These are phyloP conservation scores for Plenodomus lindquistii DNA, from an alignment of 2,329 filamentous ascomycete species.

Conservation along the genomic window DNA sequence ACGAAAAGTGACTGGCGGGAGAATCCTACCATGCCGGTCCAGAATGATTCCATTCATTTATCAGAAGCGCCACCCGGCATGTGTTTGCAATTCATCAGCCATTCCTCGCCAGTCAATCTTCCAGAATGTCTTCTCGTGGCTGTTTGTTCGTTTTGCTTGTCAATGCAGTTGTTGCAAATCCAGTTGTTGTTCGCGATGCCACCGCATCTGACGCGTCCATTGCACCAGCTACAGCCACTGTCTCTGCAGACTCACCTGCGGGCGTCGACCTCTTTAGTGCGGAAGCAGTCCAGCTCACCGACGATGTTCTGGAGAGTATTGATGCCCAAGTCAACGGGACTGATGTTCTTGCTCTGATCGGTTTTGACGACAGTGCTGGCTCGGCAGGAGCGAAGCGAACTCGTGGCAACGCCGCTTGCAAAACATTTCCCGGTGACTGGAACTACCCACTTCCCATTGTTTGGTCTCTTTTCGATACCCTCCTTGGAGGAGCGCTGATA, in stretches of 20 bases:
- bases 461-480: constrained; percentile 22
- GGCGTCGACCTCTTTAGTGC: constrained; percentile 10
- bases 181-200: constrained; percentile 3
- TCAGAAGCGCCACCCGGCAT: neutral
- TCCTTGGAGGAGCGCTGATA: constrained; percentile 20
- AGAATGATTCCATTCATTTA: neutral
- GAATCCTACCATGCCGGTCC: neutral
- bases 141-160: constrained; percentile 4
- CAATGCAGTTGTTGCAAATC: constrained; percentile 2
- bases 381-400: neutral
- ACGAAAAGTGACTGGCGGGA: neutral
- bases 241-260: constrained; percentile 10
- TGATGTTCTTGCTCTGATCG: constrained; percentile 25
- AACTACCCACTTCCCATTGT: constrained; percentile 14
- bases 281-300: constrained; percentile 21
- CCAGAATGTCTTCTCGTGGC: constrained; percentile 6
- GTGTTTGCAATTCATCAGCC: neutral
- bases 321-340: constrained; percentile 1
- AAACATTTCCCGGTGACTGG: constrained; percentile 25
- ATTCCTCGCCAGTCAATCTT: neutral
- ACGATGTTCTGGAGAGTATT: constrained; percentile 6
- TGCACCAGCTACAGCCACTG: constrained; percentile 11
- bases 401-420: constrained; percentile 15
- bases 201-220: neutral
- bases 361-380: constrained; percentile 26